Conservation (phyloP, 2,329 filamentous ascomycete species). For the Didymella segeticola region DNA sequence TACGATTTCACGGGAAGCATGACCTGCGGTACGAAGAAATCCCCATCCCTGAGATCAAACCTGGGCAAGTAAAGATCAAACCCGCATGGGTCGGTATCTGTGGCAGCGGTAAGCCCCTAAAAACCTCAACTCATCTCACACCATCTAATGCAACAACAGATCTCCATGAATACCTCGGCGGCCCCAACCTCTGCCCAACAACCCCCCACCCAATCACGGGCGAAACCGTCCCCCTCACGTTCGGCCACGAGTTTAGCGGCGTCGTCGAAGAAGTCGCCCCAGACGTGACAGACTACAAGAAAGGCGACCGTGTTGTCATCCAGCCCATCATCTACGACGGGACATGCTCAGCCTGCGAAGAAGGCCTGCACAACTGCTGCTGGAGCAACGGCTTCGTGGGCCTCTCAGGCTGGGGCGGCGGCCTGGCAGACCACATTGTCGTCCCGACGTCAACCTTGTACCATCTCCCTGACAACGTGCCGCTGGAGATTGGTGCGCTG, state of each 20-base stretch:
- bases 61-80: constrained; percentile 53
- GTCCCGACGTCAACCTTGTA: constrained; percentile 57
- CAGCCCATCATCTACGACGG: constrained; percentile 64
- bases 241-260: constrained; percentile 62
- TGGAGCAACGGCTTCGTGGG: constrained; percentile 62
- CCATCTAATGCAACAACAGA: constrained; percentile 28
- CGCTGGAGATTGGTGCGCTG: constrained; percentile 60
- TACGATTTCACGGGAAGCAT: constrained; percentile 54
- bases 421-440: constrained; percentile 59
- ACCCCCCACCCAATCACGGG: constrained; percentile 63
- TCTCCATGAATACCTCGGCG: constrained; percentile 58
- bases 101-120: constrained; percentile 25
- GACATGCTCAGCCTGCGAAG: constrained; percentile 59
- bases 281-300: constrained; percentile 56
- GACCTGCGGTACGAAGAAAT: constrained; percentile 54
- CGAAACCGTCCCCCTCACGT: constrained; percentile 59
- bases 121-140: background rate
- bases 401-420: constrained; percentile 61
- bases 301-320: constrained; percentile 58
- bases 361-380: constrained; percentile 62
- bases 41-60: constrained; percentile 48
- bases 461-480: constrained; percentile 59
- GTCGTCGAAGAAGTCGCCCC: constrained; percentile 60
- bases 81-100: constrained; percentile 54
- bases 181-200: constrained; percentile 58